These are phyloP conservation scores for Paecilomyces sp. DNA, from an alignment of 2,329 filamentous ascomycete genomes.

Conservation along the genomic window DNA sequence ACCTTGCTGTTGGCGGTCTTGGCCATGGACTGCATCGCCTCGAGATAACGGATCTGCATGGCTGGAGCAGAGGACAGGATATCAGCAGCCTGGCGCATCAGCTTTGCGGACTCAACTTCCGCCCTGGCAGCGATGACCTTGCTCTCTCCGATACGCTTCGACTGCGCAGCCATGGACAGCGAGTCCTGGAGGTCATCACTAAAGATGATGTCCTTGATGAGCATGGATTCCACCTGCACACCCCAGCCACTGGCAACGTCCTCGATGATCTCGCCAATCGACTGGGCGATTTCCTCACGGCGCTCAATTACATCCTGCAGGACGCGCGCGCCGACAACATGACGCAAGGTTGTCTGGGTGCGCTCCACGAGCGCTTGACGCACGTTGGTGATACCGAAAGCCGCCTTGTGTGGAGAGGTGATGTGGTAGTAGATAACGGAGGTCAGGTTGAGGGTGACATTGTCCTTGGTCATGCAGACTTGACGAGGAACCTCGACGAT, in stretches of 20 bases:
- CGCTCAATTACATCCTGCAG: slow-evolving; percentile 98
- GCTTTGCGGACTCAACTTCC: slow-evolving; percentile 90
- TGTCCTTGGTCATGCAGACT: slow-evolving; percentile 99
- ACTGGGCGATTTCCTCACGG: slow-evolving; percentile 91
- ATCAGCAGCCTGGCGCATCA: slow-evolving; percentile 79
- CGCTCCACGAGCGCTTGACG: slow-evolving; percentile 95
- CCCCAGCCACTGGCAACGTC: slow-evolving; percentile 92
- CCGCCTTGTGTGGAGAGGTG: slow-evolving; percentile 87
- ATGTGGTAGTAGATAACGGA: slow-evolving; percentile 99
- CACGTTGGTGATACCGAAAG: slow-evolving; percentile 92
- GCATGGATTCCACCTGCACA: slow-evolving; percentile 93
- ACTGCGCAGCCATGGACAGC: slow-evolving; percentile 95
- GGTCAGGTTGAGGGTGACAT: slow-evolving; percentile 86
- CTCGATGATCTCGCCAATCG: slow-evolving; percentile 94
- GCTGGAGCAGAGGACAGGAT: slow-evolving; percentile 86
- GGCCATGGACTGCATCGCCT: slow-evolving; percentile 98
- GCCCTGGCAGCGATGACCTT: slow-evolving; percentile 97
- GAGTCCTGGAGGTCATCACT: slow-evolving; percentile 91
- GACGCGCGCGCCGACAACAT: slow-evolving; percentile 91
- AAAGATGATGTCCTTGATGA: slow-evolving; percentile 99
- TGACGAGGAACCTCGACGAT: slow-evolving; percentile 94
- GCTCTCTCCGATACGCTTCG: slow-evolving; percentile 95
- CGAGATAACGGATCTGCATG: slow-evolving; percentile 97
- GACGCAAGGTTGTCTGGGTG: slow-evolving; percentile 93
- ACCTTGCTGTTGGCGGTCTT: slow-evolving; percentile 85